Base-by-base conservation (phyloP, 163 green algal genomes). In the Scenedesmus sp. region DNA sequence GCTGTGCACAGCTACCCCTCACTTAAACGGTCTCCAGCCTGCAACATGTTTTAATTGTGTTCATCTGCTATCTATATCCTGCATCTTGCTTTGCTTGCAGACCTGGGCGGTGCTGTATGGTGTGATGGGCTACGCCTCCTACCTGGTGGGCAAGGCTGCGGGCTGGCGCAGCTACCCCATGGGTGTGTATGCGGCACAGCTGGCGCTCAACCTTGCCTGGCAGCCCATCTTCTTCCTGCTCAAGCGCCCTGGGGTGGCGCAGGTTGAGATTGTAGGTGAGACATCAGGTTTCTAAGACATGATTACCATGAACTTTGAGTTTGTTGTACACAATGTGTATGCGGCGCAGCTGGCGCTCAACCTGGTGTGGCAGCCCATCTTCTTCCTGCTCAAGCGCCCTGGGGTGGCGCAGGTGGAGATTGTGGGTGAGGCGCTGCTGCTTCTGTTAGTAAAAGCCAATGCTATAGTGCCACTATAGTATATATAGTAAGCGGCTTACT, bases 211-310 rank as follows among this genome's bases (percentile, higher is more conserved):
- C 87, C 76, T 91, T 9, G 82, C 88, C 34, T 92, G 88, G 88
- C 88, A 89, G 88, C 82, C 82, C 8, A 20, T 92, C 60, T 92
- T 92, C 81, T 92, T 92, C 88, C 15, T 92, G 81, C n/a, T 88
- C 52, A 92, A 92, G 88, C 20, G 26, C n/a, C 88, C 88, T 20
- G 88, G 79, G 8, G 64, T 88, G 66, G 88, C 88, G 15, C 88
- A 92, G 76, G 77, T 88, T 2, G 88, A 92, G 1, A 92, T 89
- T 12, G 59, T 67, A 77, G 88, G 88, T 92, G 77, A 52, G 86
- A 3, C 52, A 56, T 57, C 7, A 10, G 7, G 16, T 54, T 82
- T 55, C 77, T 9, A 23, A 76, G 83, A 16, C 20, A 46, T 73
- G 83, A 18, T 56, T 34, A 7, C 3, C 54, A 54, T 73, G 62